A percentile compares a stretch with the other conserved stretches of the same genome.
phyloP scores from a whole-genome alignment of 2,329 filamentous ascomycete genomes.

The Fusarium duplospermum region DNA sequence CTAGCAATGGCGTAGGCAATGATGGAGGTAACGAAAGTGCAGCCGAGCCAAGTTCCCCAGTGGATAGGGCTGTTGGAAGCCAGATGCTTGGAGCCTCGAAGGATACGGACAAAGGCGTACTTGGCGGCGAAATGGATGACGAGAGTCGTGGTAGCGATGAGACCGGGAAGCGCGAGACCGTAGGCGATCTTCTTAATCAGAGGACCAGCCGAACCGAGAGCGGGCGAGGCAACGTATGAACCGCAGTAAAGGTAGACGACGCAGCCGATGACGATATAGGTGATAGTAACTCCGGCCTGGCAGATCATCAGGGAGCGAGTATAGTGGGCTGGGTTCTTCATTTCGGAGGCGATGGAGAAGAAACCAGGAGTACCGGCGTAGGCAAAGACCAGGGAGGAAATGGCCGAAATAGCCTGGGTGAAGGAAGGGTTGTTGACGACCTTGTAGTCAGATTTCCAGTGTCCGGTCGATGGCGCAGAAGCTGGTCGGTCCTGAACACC shows the following conservation, averaged over 20 bases:
- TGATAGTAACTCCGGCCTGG: constrained; percentile 45
- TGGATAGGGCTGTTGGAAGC: constrained; percentile 43
- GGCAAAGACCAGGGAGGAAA: constrained; percentile 52
- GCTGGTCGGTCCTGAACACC: constrained; percentile 35
- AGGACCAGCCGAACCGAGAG: constrained; percentile 57
- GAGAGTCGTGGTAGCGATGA: constrained; percentile 44
- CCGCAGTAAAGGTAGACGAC: constrained; percentile 61
- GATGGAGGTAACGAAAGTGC: constrained; percentile 40
- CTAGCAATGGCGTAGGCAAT: constrained; percentile 45
- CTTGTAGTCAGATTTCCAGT: constrained; percentile 49
- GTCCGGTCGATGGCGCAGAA: constrained; percentile 24
- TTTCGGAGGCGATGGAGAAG: constrained; percentile 48
- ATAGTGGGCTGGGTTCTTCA: constrained; percentile 46
- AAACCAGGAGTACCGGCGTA: constrained; percentile 52
- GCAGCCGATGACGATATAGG: constrained; percentile 49
- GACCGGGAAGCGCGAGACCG: constrained; percentile 49
- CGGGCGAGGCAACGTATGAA: constrained; percentile 59
- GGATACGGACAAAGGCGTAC: constrained; percentile 32
- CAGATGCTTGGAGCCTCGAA: constrained; percentile 47
- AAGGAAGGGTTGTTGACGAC: constrained; percentile 47
- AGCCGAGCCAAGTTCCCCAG: constrained; percentile 48
- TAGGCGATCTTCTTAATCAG: constrained; percentile 58
- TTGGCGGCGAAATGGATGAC: constrained; percentile 42
- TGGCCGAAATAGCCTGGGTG: constrained; percentile 46
- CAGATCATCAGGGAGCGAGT: constrained; percentile 43